Evolutionary conservation across 345 rosid species (phyloP), one percentile per base, ranked within the genome.

Genomic region (Eucalyptus grandis): DNA sequence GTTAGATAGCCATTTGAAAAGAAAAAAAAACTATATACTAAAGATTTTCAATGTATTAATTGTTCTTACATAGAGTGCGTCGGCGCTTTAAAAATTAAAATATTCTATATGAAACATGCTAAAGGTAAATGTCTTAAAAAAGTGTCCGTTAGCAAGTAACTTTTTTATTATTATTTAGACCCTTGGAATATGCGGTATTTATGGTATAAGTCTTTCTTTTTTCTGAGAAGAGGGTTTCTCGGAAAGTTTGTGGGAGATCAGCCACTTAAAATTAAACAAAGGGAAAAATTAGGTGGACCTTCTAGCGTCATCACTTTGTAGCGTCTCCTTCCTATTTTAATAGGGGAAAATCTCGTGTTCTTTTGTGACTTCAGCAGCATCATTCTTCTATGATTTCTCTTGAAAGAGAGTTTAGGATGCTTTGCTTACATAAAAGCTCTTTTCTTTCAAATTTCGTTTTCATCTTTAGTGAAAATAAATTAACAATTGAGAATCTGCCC

Each of bases 21-120:
- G 3, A 49, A 4, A 11, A 0, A 14, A 30, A 30, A 30, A 6
- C 31, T 0, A 30, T 65, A n/a, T 65, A 7, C 15, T 30, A n/a
- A n/a, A 14, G 10, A 65, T 30, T n/a, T 65, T n/a, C 19, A 65
- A n/a, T n/a, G 77, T 14, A 6, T 14, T 65, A n/a, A 65, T 7
- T 65, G 37, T n/a, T 65, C 77, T 65, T 65, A 65, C 34, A 65
- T n/a, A 7, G 77, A 65, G 21, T n/a, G 37, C 4, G 37, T 30
- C 72, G 19, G 37, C 77, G 16, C 37, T 65, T 30, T 62, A 62
- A 30, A 30, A 27, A 62, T 30, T 27, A 7, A 60, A 62, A 62
- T 62, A 62, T 14, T 65, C 0, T n/a, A 37, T 72, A 72, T 37
- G 82, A 31, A 72, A 17, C 40, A 37, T 19, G 82, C 82, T 72